Evolutionary conservation across 2,329 filamentous ascomycete species (phyloP).

Genomic region (Pestalotiopsis fici): DNA sequence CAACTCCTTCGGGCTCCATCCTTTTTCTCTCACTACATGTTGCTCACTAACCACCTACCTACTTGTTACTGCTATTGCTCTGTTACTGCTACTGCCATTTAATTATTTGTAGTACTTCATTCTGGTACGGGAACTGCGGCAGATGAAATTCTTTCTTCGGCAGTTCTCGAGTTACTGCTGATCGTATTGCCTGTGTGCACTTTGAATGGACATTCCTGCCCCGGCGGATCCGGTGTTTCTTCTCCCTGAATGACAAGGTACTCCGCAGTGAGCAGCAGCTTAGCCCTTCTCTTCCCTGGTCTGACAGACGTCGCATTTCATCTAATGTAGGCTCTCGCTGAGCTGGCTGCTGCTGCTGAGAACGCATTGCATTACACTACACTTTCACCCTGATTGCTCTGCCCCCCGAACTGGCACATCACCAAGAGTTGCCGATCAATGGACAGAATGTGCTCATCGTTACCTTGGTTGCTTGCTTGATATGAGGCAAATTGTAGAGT

Average conservation of each 20-base stretch:
- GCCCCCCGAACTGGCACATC: background rate
- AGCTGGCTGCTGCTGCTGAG: background rate
- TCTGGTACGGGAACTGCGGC: background rate
- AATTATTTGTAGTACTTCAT: background rate
- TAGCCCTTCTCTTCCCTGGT: background rate
- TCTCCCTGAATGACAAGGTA: constrained; percentile 5
- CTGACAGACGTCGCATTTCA: background rate
- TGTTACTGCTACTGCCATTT: background rate
- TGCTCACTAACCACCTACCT: background rate
- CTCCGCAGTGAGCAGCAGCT: background rate
- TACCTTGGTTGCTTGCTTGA: background rate
- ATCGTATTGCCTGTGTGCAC: background rate
- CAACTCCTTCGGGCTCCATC: background rate
- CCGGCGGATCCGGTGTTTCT: background rate
- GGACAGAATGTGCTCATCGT: background rate
- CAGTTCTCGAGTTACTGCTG: background rate
- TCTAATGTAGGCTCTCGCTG: background rate
- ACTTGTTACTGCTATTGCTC: background rate
- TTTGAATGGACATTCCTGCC: background rate
- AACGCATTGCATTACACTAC: background rate
- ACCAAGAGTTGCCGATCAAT: background rate
- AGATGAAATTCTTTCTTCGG: background rate
- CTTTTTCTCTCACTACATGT: background rate
- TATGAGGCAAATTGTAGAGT: background rate
- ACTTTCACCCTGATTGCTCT: background rate